Conservation (phyloP, 2,329 filamentous ascomycete species). For the Aspergillus candidus region DNA sequence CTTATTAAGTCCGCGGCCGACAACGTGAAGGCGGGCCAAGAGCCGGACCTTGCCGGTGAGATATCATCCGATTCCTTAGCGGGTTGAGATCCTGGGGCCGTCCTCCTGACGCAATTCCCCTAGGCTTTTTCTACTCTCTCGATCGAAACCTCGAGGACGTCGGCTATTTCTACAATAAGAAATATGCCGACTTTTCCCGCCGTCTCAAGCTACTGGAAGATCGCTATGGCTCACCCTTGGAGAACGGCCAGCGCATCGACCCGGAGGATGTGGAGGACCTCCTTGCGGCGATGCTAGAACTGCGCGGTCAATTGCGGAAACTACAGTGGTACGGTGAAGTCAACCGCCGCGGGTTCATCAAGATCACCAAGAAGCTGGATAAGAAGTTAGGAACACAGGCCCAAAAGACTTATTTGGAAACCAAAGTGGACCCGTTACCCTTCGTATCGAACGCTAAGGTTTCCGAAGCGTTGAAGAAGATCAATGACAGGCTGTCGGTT, state of each 20-base stretch:
- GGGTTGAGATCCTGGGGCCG: conserved; percentile 6
- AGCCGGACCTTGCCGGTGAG: conserved; percentile 87
- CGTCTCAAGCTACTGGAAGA: conserved; percentile 81
- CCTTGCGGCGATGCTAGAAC: conserved; percentile 80
- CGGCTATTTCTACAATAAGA: conserved; percentile 94
- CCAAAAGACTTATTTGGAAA: conserved; percentile 79
- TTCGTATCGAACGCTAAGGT: conserved; percentile 72
- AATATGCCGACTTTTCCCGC: conserved; percentile 76
- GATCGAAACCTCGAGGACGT: conserved; percentile 97
- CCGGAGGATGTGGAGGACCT: conserved; percentile 87
- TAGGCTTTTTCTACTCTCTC: conserved; percentile 95
- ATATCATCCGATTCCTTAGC: conserved; percentile 11
- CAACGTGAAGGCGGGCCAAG: conserved; percentile 61
- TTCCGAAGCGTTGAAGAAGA: conserved; percentile 54
- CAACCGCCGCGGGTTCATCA: conserved; percentile 89
- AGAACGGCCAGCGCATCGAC: conserved; percentile 67
- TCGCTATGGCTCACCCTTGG: conserved; percentile 70
- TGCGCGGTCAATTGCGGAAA: conserved; percentile 81
- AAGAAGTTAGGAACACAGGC: conserved; percentile 79
- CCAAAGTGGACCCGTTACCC: conserved; percentile 80
- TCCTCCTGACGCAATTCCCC: conserved; percentile 21
- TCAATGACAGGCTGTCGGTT: conserved; percentile 88
- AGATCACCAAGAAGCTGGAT: conserved; percentile 98
- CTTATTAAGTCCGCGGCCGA: conserved; percentile 75
- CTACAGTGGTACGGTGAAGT: conserved; percentile 98